Evolutionary conservation across 1,139 yeast species (phyloP), one percentile per base, ranked within the genome.

Genomic region (Taphrina betulina): DNA sequence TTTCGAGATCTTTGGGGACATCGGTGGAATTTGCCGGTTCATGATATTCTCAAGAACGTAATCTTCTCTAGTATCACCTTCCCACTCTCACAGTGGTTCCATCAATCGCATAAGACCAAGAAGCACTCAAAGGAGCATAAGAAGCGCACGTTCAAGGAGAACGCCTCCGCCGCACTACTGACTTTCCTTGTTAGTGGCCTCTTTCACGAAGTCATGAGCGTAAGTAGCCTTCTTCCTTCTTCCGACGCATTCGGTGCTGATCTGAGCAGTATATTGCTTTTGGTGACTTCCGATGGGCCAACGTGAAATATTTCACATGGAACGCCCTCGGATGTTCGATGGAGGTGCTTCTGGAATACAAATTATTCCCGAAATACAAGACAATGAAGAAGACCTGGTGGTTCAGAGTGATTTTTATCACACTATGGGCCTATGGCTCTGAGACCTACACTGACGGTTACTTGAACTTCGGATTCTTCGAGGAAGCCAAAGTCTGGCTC

Each of bases 11-110:
- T 45, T 3, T 45, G 52, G 52, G 52, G 35, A 2, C 20, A 26
- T n/a, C 41, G 52, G 17, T 45, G 52, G 52, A 45, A 45, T 17
- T n/a, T 45, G 41, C 52, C 52, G 24, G 52, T 45, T 14, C 31
- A 33, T 23, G 52, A 34, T n/a, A 26, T 45, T 24, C 35, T 45
- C 20, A 35, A 45, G 41, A 29, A 35, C 35, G 52, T 45, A 33
- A 36, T 45, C 28, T 45, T 45, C 17, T 17, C 19, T 16, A 35
- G 52, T 35, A 28, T 45, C 22, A 35, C 42, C 22, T 45, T 45
- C 16, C 42, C 52, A 41, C 12, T 45, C 37, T 45, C 42, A 5
- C 41, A 45, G 12, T 24, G 42, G 41, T 36, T 19, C 42, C 52
- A 35, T 24, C 28, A 24, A 26, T 35, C 52, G 10, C 41, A 24